A percentile compares a stretch with the other conserved stretches of the same genome.
These are phyloP conservation scores for Castanospermum australe DNA, from an alignment of 306 rosid species.

Conservation along the genomic window DNA sequence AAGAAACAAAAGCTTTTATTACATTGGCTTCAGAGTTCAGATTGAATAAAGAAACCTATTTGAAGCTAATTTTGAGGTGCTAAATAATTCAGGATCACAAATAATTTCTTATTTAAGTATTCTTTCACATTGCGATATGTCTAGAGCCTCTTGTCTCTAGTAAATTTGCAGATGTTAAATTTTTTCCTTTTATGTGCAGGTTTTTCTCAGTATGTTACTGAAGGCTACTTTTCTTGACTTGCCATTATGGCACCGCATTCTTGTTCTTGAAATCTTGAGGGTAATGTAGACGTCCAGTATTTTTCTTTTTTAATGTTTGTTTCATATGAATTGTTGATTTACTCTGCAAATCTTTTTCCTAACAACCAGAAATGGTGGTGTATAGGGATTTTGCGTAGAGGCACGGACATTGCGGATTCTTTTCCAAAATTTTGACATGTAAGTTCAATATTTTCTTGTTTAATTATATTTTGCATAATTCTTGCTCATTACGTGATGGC, in stretches of 20 bases:
- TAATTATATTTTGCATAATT: conserved; percentile 8
- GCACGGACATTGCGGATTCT: conserved; percentile 87
- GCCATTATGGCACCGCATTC: conserved; percentile 99
- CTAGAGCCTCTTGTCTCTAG: not conserved
- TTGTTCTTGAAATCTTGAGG: conserved; percentile 97
- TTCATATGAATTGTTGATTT: conserved; percentile 24
- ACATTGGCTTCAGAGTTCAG: not conserved
- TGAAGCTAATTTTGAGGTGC: not conserved
- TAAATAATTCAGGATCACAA: not conserved
- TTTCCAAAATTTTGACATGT: conserved; percentile 93
- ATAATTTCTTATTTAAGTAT: not conserved
- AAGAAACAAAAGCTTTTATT: conserved; percentile 3
- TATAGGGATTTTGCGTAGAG: conserved; percentile 94
- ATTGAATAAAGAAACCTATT: not conserved
- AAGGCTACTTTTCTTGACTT: conserved; percentile 92
- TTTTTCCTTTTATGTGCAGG: conserved; percentile 50
- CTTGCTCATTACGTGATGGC: not conserved
- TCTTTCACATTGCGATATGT: not conserved
- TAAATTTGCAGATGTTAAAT: not conserved
- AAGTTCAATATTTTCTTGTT: conserved; percentile 36
- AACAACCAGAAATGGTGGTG: conserved; percentile 30
- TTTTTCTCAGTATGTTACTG: conserved; percentile 95
- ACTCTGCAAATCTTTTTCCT: conserved; percentile 6
- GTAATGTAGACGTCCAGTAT: conserved; percentile 48
- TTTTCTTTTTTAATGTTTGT: not conserved